Base-by-base conservation (phyloP, 1,139 yeast species). In the Geotrichum carabidarum region DNA sequence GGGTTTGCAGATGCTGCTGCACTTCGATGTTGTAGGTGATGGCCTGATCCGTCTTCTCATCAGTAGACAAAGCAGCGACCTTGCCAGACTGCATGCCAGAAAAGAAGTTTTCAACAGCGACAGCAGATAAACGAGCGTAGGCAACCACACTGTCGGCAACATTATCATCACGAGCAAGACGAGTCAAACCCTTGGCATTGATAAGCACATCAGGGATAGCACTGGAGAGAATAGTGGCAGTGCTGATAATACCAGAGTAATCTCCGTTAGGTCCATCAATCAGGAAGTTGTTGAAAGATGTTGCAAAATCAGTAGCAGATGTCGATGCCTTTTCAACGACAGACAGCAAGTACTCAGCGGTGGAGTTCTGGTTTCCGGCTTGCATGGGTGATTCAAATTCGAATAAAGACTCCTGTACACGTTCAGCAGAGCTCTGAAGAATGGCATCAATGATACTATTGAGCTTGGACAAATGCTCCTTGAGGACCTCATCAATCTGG, bases 341-440 rank as follows among this genome's bases (percentile, higher is more conserved):
- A 0, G 94, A 84, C 45, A 84, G 74, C 41, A 86, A 71, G 64
- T 82, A 85, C 63, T 80, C 85, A 1, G 95, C 89, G 0, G 94
- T 80, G 1, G 95, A 78, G 66, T 83, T 83, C 62, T 83, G 82
- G 65, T 87, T 87, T 55, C 95, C 95, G 15, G 93, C 89, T 68
- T 86, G 93, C 79, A 86, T 79, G 22, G 94, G 86, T 2, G 93
- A 84, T 54, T 81, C 83, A 58, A 88, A 74, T 63, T 84, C 91
- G 64, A 80, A 85, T 50, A 85, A 74, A 0, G 88, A 74, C 60
- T 86, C 90, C 68, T 88, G 94, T 51, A 88, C 77, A 53, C 90
- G 76, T 59, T 82, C 83, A 36, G 86, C 80, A 50, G 87, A 89
- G 61, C 87, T 80, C 40, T 74, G 76, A 60, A 90, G 75, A 56